Base-by-base conservation (phyloP, 306 rosid species). In the Malus orientalis region DNA sequence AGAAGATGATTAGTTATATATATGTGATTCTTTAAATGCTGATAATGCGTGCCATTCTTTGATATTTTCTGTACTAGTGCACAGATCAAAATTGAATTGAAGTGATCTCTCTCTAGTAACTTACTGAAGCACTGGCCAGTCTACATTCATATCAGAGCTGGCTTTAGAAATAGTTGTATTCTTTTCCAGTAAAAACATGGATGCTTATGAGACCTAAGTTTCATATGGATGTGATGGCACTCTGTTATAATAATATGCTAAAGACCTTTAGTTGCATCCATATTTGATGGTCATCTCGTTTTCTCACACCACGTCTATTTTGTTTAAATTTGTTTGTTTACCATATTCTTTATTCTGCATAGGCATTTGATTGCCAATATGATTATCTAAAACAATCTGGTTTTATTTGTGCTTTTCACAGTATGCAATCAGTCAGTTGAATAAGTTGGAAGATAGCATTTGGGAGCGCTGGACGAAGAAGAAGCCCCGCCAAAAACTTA, bases 401-500 rank as follows among this genome's bases (percentile, higher is more conserved):
- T 79, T 30, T 27, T 74, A 74, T 47, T 69, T 83, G 36, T 89
- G 67, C 71, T 68, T 54, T 87, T 75, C 70, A 69, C 92, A 95
- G 99, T 95, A 95, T 86, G 97, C 91, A 3, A 88, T 88, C 74
- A 92, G 67, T 84, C 97, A 95, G 82, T 86, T 95, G 80, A 92
- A 87, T 84, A 95, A 87, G 87, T 78, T 95, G 90, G 99, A 95
- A 88, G 97, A 95, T 82, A 92, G 88, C 89, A 88, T 95, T 80
- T 89, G 92, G 97, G 97, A 92, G 84, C 87, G 88, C 63, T 95
- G 99, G 99, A 84, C 89, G 49, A 83, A 75, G 81, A 95, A 88
- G 82, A 83, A 80, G 79, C 89, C 89, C 59, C 85, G 70, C 57
- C 92, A 89, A 74, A 89, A 82, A 58, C 84, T 82, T 67, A 71